Percentiles rank a stretch among this genome's conserved stretches.
Conservation (phyloP, 1,139 yeast species). For the Blastobotrys raffinosifermentans region DNA sequence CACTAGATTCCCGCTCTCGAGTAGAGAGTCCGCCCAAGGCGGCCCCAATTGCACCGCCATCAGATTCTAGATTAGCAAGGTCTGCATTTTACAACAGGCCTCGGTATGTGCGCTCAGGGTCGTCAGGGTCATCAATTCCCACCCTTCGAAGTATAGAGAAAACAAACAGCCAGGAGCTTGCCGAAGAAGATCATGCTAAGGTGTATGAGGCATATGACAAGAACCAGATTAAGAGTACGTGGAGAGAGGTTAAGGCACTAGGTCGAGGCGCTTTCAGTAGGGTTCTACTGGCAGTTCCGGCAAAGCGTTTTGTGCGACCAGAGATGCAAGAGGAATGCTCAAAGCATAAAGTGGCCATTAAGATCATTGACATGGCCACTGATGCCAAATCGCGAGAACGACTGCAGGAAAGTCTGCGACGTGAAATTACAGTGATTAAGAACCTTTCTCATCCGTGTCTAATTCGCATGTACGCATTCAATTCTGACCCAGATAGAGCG, state of each 20-base stretch:
- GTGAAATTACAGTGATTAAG: conserved; percentile 60
- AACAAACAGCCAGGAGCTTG: conserved; percentile 1
- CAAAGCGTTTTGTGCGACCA: conserved; percentile 27
- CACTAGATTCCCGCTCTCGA: neutral
- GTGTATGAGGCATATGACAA: conserved; percentile 28
- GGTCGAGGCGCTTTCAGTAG: conserved; percentile 39
- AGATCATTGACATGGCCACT: conserved; percentile 28
- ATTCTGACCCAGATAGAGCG: conserved; percentile 30
- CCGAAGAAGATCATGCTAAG: conserved; percentile 6
- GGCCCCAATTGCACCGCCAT: neutral
- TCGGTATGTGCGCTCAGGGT: conserved; percentile 1
- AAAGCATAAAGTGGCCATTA: conserved; percentile 34
- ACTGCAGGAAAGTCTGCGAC: conserved; percentile 60
- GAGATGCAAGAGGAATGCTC: conserved; percentile 37
- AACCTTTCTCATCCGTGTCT: conserved; percentile 39
- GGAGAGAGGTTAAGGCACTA: conserved; percentile 31
- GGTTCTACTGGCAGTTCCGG: conserved; percentile 34
- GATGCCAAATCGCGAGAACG: conserved; percentile 37
- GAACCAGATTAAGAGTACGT: conserved; percentile 23
- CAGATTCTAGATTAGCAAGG: neutral
- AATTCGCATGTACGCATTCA: conserved; percentile 37
- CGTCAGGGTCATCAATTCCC: neutral
- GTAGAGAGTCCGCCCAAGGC: neutral
- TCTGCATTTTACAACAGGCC: neutral
- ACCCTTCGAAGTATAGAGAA: conserved; percentile 2